Percentiles rank a stretch among this genome's conserved stretches.
Conservation (phyloP, 2,329 filamentous ascomycete species). For the Nemania serpens region DNA sequence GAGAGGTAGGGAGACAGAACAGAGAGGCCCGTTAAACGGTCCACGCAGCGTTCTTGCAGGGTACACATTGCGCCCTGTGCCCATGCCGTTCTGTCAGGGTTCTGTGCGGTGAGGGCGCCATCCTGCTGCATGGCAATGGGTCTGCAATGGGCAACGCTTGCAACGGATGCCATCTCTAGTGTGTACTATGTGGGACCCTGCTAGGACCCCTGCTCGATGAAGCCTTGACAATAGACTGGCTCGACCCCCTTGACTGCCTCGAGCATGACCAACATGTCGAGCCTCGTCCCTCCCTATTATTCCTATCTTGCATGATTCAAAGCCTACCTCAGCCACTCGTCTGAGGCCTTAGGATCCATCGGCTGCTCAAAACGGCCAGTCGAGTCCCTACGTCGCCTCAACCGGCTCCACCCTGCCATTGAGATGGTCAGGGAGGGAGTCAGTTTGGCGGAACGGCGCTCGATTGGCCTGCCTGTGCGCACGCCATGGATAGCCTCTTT, state of each 20-base stretch:
- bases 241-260: background rate
- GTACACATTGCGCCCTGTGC: background rate
- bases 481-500: slow-evolving; percentile 25
- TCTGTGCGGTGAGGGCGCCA: slow-evolving; percentile 21
- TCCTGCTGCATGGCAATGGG: slow-evolving; percentile 16
- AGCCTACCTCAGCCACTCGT: slow-evolving; percentile 18
- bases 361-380: slow-evolving; percentile 15
- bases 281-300: slow-evolving; percentile 22
- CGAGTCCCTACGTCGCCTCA: slow-evolving; percentile 13
- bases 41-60: slow-evolving; percentile 7
- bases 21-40: background rate
- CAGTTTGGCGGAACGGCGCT: slow-evolving; percentile 24
- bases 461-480: slow-evolving; percentile 19
- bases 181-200: background rate
- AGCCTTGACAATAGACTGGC: background rate
- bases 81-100: slow-evolving; percentile 7
- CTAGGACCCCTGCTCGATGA: background rate
- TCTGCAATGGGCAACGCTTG: slow-evolving; percentile 13
- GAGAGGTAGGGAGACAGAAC: background rate
- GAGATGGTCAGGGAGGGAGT: slow-evolving; percentile 22
- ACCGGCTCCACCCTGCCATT: slow-evolving; percentile 19
- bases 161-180: background rate
- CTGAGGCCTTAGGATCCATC: background rate
- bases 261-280: slow-evolving; percentile 20
- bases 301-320: slow-evolving; percentile 29